Conservation (phyloP, 1,284 basidiomycete species). For the Volvariella volvacea region DNA sequence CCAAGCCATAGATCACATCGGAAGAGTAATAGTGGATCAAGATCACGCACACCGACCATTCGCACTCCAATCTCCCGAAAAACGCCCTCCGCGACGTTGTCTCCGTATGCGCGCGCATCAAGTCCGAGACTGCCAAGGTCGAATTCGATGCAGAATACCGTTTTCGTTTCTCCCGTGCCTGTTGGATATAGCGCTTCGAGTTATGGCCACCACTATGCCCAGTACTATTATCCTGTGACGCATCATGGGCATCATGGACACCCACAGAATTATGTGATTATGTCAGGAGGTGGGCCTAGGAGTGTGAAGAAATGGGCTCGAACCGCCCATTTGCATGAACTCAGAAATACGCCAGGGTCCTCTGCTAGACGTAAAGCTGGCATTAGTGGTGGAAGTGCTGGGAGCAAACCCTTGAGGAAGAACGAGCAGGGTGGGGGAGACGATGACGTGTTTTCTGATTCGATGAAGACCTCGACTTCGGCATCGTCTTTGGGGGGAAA, state of each 20-base stretch:
- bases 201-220: slow-evolving; percentile 17
- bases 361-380: background rate
- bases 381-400: slow-evolving; percentile 25
- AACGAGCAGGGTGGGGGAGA: no score
- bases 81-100: slow-evolving; percentile 6
- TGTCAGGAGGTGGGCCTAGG: slow-evolving; percentile 22
- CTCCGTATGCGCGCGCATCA: slow-evolving; percentile 11
- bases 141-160: slow-evolving; percentile 32
- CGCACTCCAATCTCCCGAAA: slow-evolving; percentile 10
- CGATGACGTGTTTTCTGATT: no score
- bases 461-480: no score
- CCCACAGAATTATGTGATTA: background rate
- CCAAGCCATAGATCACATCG: slow-evolving; percentile 13
- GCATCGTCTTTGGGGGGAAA: no score
- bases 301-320: slow-evolving; percentile 59
- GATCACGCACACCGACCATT: slow-evolving; percentile 23
- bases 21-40: slow-evolving; percentile 10
- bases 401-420: no score
- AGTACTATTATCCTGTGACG: background rate
- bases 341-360: slow-evolving; percentile 21
- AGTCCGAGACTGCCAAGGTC: slow-evolving; percentile 32
- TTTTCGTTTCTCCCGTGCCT: slow-evolving; percentile 9
- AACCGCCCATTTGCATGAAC: slow-evolving; percentile 68
- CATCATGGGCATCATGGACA: background rate
- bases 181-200: background rate